A percentile compares a stretch with the other conserved stretches of the same genome.
Conservation (phyloP, 2,329 filamentous ascomycete genomes). For the Calonectria henricotiae region DNA sequence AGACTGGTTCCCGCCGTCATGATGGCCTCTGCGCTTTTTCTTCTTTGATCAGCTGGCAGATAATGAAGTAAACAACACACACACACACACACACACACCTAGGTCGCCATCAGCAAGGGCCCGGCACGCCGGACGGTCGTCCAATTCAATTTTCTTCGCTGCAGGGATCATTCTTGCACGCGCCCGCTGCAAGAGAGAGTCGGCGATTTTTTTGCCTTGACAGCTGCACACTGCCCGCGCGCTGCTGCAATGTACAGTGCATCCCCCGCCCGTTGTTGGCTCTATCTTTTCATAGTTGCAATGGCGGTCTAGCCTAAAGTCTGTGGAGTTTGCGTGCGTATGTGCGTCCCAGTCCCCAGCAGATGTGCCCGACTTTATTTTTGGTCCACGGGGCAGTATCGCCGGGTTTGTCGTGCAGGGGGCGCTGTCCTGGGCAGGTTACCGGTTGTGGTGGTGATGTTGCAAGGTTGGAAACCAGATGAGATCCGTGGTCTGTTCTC, state of each 20-base stretch:
- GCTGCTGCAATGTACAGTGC: conserved; percentile 26
- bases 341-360: not conserved
- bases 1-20: not conserved
- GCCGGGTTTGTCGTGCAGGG: conserved; percentile 24
- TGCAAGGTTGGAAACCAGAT: conserved; percentile 10
- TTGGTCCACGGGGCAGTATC: not conserved
- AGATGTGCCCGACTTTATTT: not conserved
- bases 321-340: conserved; percentile 1
- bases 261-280: conserved; percentile 25
- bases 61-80: conserved; percentile 18
- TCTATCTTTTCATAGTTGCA: not conserved
- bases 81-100: not conserved
- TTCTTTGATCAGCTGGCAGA: not conserved
- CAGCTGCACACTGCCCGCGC: conserved; percentile 22
- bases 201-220: conserved; percentile 33
- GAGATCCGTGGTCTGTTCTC: conserved; percentile 19
- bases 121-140: not conserved
- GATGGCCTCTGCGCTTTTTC: conserved; percentile 1
- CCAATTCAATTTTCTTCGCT: conserved; percentile 10
- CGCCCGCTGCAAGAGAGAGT: conserved; percentile 16
- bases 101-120: no score
- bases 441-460: conserved; percentile 17
- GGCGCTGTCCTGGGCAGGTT: conserved; percentile 1
- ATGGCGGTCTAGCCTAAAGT: conserved; percentile 24
- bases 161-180: conserved; percentile 35